Conservation (phyloP, 2,329 filamentous ascomycete species). For the Biscogniauxia marginata region DNA sequence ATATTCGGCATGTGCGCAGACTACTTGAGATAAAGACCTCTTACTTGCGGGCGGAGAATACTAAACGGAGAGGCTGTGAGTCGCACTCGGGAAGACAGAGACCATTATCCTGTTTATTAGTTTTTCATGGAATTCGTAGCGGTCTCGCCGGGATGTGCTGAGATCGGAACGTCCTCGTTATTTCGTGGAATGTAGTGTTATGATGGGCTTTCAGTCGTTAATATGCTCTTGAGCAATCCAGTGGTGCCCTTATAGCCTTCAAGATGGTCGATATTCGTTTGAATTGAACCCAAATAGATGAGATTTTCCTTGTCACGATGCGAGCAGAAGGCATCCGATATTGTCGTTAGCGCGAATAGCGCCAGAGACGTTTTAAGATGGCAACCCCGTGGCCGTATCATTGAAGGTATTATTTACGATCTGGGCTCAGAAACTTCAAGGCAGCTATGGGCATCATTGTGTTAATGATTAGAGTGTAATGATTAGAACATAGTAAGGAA, state of each 20-base stretch:
- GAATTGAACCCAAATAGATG: conserved; percentile 50
- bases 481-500: too few relatives aligned
- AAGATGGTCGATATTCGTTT: conserved; percentile 54
- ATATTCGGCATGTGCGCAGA: conserved; percentile 35
- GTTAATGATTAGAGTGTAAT: conserved; percentile 54
- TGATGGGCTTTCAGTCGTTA: conserved; percentile 37
- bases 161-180: neutral
- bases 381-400: conserved; percentile 59
- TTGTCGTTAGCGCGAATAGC: conserved; percentile 60
- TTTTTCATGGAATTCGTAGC: neutral
- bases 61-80: conserved; percentile 35
- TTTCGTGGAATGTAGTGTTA: conserved; percentile 26
- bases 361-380: conserved; percentile 58
- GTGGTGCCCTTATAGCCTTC: conserved; percentile 26
- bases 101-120: conserved; percentile 1
- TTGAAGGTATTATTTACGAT: conserved; percentile 51
- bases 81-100: neutral
- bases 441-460: conserved; percentile 57
- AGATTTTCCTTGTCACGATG: conserved; percentile 35
- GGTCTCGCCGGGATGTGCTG: too few relatives aligned
- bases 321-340: conserved; percentile 42
- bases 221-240: neutral
- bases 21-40: conserved; percentile 36
- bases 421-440: conserved; percentile 38
- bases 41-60: conserved; percentile 43